Evolutionary conservation across 2,329 filamentous ascomycete genomes (phyloP).

Genomic region (Scleromitrula shiraiana): DNA sequence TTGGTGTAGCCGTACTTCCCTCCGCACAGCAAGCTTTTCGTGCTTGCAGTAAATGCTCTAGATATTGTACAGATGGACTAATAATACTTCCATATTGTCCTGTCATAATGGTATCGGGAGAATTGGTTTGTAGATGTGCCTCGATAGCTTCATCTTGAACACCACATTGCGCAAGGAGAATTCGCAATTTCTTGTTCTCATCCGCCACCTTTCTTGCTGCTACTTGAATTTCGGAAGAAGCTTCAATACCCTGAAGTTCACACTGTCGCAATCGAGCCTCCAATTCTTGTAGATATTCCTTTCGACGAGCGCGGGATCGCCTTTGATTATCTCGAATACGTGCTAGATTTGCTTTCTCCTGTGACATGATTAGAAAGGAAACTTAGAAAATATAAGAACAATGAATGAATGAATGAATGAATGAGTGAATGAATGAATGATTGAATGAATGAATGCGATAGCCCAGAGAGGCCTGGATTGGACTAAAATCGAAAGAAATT

Average conservation of each 20-base stretch:
- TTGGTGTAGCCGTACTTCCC: conserved; percentile 5
- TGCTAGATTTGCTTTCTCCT: conserved; percentile 34
- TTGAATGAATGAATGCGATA: too few species aligned
- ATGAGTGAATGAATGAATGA: not conserved
- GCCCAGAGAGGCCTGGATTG: too few species aligned
- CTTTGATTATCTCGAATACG: conserved; percentile 72
- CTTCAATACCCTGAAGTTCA: conserved; percentile 58
- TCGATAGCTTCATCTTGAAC: conserved; percentile 47
- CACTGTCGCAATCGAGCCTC: conserved; percentile 56
- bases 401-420: not conserved
- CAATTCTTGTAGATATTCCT: conserved; percentile 64
- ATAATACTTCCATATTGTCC: conserved; percentile 10
- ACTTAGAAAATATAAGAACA: too few species aligned
- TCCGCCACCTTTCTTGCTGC: conserved; percentile 61
- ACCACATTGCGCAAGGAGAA: conserved; percentile 49
- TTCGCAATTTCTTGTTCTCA: conserved; percentile 58
- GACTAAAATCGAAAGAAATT: too few species aligned
- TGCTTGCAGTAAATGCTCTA: conserved; percentile 24
- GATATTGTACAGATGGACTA: conserved; percentile 18
- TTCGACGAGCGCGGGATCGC: conserved; percentile 64
- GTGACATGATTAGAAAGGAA: conserved; percentile 6
- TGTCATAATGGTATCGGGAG: conserved; percentile 10
- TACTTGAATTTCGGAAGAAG: conserved; percentile 62
- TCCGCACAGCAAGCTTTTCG: conserved; percentile 20
- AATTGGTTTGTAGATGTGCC: conserved; percentile 16